A percentile compares a stretch with the other conserved stretches of the same genome.
Evolutionary conservation across 2,329 filamentous ascomycete species (phyloP).

Genomic region (Neopestalotiopsis sp.): DNA sequence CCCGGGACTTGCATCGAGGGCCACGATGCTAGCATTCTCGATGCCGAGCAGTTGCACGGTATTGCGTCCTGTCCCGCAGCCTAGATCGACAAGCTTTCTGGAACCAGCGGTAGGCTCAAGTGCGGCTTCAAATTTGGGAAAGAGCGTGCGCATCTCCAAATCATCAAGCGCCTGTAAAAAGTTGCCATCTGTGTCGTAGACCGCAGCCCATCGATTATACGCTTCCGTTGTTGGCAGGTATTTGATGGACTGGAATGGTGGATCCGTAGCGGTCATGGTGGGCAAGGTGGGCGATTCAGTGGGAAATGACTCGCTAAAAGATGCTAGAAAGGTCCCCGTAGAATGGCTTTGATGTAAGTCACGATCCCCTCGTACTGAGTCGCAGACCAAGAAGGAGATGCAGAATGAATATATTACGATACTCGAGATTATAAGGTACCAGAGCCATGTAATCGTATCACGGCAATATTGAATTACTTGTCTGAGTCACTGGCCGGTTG

Average conservation of each 20-base stretch:
- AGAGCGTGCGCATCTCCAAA: slow-evolving; percentile 53
- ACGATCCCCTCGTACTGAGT: too few relatives aligned
- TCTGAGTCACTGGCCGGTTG: too few relatives aligned
- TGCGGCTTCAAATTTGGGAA: slow-evolving; percentile 51
- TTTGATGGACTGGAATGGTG: slow-evolving; percentile 28
- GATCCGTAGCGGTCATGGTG: slow-evolving; percentile 13
- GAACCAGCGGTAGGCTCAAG: slow-evolving; percentile 30
- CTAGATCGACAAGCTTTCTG: slow-evolving; percentile 61
- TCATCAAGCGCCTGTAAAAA: slow-evolving; percentile 70
- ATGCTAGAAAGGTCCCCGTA: too few relatives aligned
- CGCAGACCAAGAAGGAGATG: too few relatives aligned
- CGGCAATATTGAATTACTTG: too few relatives aligned
- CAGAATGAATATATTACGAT: too few relatives aligned
- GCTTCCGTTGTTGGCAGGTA: slow-evolving; percentile 38
- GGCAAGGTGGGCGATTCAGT: too few relatives aligned
- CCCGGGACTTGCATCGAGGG: slow-evolving; percentile 58
- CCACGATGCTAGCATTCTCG: slow-evolving; percentile 46
- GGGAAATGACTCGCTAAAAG: too few relatives aligned
- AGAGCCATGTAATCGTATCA: too few relatives aligned
- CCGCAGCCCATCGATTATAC: slow-evolving; percentile 39
- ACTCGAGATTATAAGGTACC: too few relatives aligned
- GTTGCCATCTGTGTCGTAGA: slow-evolving; percentile 71
- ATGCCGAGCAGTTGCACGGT: slow-evolving; percentile 55
- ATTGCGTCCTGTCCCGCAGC: slow-evolving; percentile 69
- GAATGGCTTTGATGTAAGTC: too few relatives aligned